phyloP scores from a whole-genome alignment of 1,284 basidiomycete genomes.

The Tilletiopsis washingtonensis region DNA sequence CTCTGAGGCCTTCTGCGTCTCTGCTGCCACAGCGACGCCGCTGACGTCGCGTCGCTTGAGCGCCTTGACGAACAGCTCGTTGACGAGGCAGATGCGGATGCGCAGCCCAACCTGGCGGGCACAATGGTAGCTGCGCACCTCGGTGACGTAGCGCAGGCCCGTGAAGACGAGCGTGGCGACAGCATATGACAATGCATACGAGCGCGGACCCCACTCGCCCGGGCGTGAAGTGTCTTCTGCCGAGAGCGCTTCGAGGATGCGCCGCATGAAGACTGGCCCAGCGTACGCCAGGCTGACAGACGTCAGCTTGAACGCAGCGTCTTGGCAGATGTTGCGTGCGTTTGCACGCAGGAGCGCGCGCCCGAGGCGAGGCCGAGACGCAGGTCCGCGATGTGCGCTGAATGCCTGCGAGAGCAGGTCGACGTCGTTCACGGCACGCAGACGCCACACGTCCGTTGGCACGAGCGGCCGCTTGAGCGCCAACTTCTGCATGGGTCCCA shows the following conservation, averaged over 20 bases:
- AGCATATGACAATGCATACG: constrained; percentile 24
- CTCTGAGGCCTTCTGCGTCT: not conserved
- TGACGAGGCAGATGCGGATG: constrained; percentile 34
- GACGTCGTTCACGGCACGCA: constrained; percentile 28
- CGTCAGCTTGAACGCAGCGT: constrained; percentile 27
- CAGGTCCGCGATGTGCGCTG: not conserved
- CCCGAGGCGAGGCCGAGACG: constrained; percentile 4
- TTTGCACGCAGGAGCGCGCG: constrained; percentile 21
- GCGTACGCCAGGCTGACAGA: constrained; percentile 31
- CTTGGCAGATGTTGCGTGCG: constrained; percentile 27
- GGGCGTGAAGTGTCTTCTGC: constrained; percentile 1
- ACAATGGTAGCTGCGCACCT: constrained; percentile 40
- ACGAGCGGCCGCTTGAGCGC: constrained; percentile 18
- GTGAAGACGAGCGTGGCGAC: constrained; percentile 20
- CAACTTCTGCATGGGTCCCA: constrained; percentile 26
- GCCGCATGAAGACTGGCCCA: constrained; percentile 24
- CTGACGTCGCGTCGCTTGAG: constrained; percentile 35
- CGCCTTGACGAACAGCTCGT: constrained; percentile 42
- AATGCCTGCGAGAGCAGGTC: constrained; percentile 20
- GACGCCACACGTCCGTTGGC: constrained; percentile 29
- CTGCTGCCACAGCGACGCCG: constrained; percentile 6
- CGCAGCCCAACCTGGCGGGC: constrained; percentile 44
- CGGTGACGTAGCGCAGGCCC: constrained; percentile 22
- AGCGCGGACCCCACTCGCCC: constrained; percentile 19
- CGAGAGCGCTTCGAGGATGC: constrained; percentile 17